Base-by-base conservation (phyloP, 2,329 filamentous ascomycete species). In the Fusarium sp. region DNA sequence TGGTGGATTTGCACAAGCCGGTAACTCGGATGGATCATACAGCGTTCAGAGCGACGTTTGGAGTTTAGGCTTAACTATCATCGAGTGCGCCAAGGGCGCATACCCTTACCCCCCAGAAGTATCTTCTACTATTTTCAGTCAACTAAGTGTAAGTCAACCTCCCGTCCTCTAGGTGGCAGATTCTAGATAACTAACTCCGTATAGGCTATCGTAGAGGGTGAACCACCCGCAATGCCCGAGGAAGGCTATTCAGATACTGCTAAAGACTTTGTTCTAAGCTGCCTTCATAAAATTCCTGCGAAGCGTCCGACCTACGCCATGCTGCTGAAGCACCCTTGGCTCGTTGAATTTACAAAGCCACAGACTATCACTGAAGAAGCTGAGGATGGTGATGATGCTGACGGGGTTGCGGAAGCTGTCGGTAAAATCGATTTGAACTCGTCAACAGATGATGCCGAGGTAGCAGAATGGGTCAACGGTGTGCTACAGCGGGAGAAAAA, bases 11-110 rank as follows among this genome's bases (percentile, higher is more conserved):
- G 89, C 92, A 61, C 88, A 91, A 66, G 86, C 90, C 18, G 88
- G 90, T 61, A 87, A 87, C 58, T 85, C 88, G 7, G 91, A 91
- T 62, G 95, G 95, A 58, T 97, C 95, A 4, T 99, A 99, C 81
- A 97, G 93, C 78, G 96, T 99, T 39, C 96, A 98, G 81, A 97
- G 94, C 77, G 96, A 99, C 78, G 95, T 99, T 63, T 99, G 96
- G 96, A 97, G 94, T 79, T 81, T 99, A 72, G 96, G 96, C 17
- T 80, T 99, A 77, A 97, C 94, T 28, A 92, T 99, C 69, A 97
- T 99, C 73, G 96, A 99, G 80, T 98, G 95, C 79, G 95, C 95
- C 24, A 90, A 97, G 85, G 96, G 96, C 45, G 88, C 91, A 73
- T 99, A 99, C 79, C 96, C 96, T 2, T 99, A 99, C 75, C 95